Conservation (phyloP, 2,329 filamentous ascomycete genomes). For the Penicillium sp. region DNA sequence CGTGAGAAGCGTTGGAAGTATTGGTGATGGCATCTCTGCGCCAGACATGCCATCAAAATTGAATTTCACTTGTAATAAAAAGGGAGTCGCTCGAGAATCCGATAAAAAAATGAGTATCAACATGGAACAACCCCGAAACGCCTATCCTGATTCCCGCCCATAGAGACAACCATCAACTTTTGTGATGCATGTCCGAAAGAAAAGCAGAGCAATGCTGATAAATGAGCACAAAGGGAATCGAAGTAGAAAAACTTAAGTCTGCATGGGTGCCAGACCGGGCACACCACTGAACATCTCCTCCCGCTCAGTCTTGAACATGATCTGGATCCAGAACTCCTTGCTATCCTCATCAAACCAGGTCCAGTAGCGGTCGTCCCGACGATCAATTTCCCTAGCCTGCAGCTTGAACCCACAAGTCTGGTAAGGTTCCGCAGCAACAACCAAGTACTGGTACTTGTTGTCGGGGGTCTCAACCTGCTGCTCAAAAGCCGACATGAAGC, state of each 20-base stretch:
- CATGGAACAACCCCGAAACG: slow-evolving; percentile 12
- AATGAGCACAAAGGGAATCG: not conserved
- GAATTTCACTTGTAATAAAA: slow-evolving; percentile 4
- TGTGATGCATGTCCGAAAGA: slow-evolving; percentile 3
- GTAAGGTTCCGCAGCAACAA: slow-evolving; percentile 95
- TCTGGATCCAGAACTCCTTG: slow-evolving; percentile 96
- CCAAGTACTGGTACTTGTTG: slow-evolving; percentile 88
- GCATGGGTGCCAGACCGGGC: slow-evolving; percentile 58
- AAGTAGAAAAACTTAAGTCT: slow-evolving; percentile 22
- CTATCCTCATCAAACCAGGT: slow-evolving; percentile 92
- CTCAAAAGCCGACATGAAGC: slow-evolving; percentile 97
- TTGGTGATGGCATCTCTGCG: not conserved
- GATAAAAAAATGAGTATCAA: slow-evolving; percentile 7
- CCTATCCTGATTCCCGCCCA: slow-evolving; percentile 16
- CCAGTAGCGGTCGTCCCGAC: slow-evolving; percentile 83
- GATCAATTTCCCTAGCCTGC: slow-evolving; percentile 87
- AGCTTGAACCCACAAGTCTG: slow-evolving; percentile 97
- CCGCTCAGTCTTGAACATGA: slow-evolving; percentile 97
- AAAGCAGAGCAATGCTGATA: not conserved
- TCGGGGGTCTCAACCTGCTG: slow-evolving; percentile 94
- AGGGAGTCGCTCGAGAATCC: slow-evolving; percentile 13
- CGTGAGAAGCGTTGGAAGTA: not conserved
- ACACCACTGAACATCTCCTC: slow-evolving; percentile 80
- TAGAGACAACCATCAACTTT: slow-evolving; percentile 10
- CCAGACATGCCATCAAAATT: not conserved